A percentile compares a stretch with the other conserved stretches of the same genome.
Conservation (phyloP, 371 early-diverging fungal genomes). For the Mortierella polycephala region DNA sequence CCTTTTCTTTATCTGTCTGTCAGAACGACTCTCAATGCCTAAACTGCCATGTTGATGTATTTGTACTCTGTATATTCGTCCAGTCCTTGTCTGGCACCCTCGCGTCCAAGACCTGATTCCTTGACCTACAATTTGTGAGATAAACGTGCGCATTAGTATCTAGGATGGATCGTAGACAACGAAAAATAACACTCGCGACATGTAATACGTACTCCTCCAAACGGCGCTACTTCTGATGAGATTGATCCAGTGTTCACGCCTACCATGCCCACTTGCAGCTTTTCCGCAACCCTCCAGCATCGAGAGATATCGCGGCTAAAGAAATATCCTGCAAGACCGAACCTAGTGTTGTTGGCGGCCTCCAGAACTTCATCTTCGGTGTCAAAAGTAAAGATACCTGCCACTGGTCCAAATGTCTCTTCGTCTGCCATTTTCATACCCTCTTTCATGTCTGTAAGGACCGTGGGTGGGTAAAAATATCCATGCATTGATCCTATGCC, state of each 20-base stretch:
- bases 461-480: constrained; percentile 80
- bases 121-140: constrained; percentile 63
- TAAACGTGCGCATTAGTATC: constrained; percentile 1
- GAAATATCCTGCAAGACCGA: constrained; percentile 89
- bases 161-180: neutral
- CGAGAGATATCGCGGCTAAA: constrained; percentile 80
- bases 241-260: constrained; percentile 85
- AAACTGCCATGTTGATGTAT: constrained; percentile 55
- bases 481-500: constrained; percentile 45
- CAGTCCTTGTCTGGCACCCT: constrained; percentile 68
- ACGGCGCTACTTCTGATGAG: constrained; percentile 74
- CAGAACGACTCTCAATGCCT: neutral
- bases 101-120: constrained; percentile 84
- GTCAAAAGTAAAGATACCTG: constrained; percentile 73
- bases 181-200: neutral
- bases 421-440: constrained; percentile 72
- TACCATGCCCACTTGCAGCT: constrained; percentile 89
- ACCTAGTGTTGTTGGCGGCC: constrained; percentile 77
- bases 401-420: constrained; percentile 88
- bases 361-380: constrained; percentile 79
- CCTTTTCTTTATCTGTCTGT: neutral
- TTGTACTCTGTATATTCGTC: constrained; percentile 68
- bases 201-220: constrained; percentile 72
- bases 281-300: constrained; percentile 84
- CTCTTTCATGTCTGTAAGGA: constrained; percentile 69